Base-by-base conservation (phyloP, 2,329 filamentous ascomycete genomes). In the Xylariomycetidae sp. region DNA sequence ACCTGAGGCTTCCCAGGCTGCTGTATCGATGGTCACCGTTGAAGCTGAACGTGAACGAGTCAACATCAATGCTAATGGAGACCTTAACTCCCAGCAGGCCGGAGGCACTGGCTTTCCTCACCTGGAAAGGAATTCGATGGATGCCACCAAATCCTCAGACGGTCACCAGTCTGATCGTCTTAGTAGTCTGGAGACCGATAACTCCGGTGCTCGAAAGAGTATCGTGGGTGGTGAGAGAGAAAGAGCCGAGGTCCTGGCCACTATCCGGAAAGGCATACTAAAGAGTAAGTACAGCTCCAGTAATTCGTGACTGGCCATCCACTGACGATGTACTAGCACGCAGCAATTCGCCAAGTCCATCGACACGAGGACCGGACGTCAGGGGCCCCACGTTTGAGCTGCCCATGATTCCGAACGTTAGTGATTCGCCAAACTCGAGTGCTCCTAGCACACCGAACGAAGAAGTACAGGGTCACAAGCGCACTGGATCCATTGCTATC, bases 11-110 rank as follows among this genome's bases (percentile, higher is more conserved):
- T 87, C 82, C 51, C 75, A 85, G 40, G 85, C 87, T n/a, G 76
- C 88, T 42, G 85, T 98, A 1, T 94, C 92, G 0, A 94, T 95
- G 79, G 84, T 98, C 32, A 97, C 87, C 7, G 88, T 92, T 4
- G 92, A 98, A 63, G 92, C 90, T 2, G 90, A 97, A 62, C 76
- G 88, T 33, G 86, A 94, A 48, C 81, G 66, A 41, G 82, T 92
- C 38, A 88, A 92, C 47, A 81, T 88, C 28, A 88, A 84, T 37
- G 69, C 73, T 1, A 74, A 86, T 41, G 77, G 81, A 2, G 72
- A 79, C 42, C 75, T 83, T 8, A n/a, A n/a, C 20, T 23, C 20
- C 4, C 77, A 85, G 36, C 67, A 67, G 31, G 80, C 77, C 27
- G 84, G 84, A 16, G 85, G 80, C 26, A 89, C 85, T 14, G 84